Conservation (phyloP, 805 yeast genomes). For the Lipomyces starkeyi region DNA sequence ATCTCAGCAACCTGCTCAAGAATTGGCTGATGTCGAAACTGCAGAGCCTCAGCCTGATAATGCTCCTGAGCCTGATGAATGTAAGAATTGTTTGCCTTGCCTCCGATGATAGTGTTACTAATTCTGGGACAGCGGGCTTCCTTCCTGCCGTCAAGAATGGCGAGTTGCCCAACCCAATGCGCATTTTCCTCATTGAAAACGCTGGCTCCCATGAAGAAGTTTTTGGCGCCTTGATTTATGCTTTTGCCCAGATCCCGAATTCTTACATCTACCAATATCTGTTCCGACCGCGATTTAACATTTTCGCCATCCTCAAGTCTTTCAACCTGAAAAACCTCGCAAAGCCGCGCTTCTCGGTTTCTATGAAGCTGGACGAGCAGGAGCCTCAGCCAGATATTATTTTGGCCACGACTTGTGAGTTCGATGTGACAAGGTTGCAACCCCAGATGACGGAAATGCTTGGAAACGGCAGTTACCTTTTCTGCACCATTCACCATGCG, state of each 20-base stretch:
- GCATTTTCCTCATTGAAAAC: slow-evolving; percentile 30
- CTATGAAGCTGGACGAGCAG: slow-evolving; percentile 30
- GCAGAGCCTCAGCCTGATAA: neutral
- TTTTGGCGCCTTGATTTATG: slow-evolving; percentile 36
- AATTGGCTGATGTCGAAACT: slow-evolving; percentile 12
- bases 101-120: neutral
- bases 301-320: slow-evolving; percentile 30
- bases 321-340: slow-evolving; percentile 29
- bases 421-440: slow-evolving; percentile 26
- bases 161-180: slow-evolving; percentile 31
- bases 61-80: neutral
- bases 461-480: slow-evolving; percentile 29
- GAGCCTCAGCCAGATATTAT: slow-evolving; percentile 35
- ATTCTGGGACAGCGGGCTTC: neutral
- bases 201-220: slow-evolving; percentile 39
- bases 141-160: slow-evolving; percentile 26
- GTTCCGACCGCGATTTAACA: slow-evolving; percentile 33
- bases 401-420: slow-evolving; percentile 37
- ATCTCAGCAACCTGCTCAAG: slow-evolving; percentile 7
- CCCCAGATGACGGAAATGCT: slow-evolving; percentile 26
- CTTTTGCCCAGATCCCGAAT: slow-evolving; percentile 36
- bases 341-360: slow-evolving; percentile 28
- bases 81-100: slow-evolving; percentile 1
- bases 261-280: slow-evolving; percentile 33
- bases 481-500: slow-evolving; percentile 36